Base-by-base conservation (phyloP, 78 protist species). In the Dictyostelium citrinum region DNA sequence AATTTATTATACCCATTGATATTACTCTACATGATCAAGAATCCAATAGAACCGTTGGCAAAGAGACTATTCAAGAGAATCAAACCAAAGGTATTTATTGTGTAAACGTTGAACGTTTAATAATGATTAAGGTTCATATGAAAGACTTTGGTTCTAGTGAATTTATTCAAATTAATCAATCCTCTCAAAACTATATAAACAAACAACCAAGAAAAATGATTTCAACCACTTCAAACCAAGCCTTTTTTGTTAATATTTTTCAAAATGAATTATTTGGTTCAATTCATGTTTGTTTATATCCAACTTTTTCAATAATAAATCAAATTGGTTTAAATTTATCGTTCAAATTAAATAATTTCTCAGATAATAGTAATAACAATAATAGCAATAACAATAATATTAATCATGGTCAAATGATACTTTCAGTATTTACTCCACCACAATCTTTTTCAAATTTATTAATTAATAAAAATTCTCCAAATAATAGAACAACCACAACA, bases 151-250 rank as follows among this genome's bases (percentile, higher is more conserved):
- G 75, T 17, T 22, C 35, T 8, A 74, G 70, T 37, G 81, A 68
- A 17, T 24, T 31, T 0, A 61, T 88, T 72, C 93, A 88, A 67
- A 78, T 88, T 39, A 88, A 76, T 49, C 58, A 11, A 22, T 88
- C 93, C 6, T 58, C 93, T n/a, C 41, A 61, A 64, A 64, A 67
- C 1, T 7, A 58, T 76, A 88, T 88, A 35, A 79, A 88, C 51
- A 45, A 64, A 7, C 93, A 88, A 49, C 20, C 31, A 3, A 88
- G 58, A 75, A 75, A 75, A 75, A n/a, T 88, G 8, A 74, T 17
- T 17, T n/a, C 81, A 16, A 1, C 71, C 24, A 45, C 60, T 11
- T 10, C 41, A 5, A 71, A 61, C 12, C 37, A 51, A 24, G 24
- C 81, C 43, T 35, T 43, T 45, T 33, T 39, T 75, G 22, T 75